Base-by-base conservation (phyloP, 1,284 basidiomycete species). In the Porogramme epimiltina region DNA sequence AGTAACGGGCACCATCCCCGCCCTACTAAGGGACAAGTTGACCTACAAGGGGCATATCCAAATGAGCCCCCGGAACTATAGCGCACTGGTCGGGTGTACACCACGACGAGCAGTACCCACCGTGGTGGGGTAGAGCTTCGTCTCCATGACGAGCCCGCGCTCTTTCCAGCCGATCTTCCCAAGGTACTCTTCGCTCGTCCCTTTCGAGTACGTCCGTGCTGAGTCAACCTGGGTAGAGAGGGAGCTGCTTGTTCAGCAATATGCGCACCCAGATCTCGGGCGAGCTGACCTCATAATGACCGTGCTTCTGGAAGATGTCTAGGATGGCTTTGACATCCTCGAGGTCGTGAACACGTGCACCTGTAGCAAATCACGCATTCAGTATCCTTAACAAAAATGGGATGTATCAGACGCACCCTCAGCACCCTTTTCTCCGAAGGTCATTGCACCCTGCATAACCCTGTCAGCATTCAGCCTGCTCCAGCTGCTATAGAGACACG, bases 241-340 rank as follows among this genome's bases (percentile, higher is more conserved):
- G 24, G 24, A 22, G n/a, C n/a, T n/a, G 28, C 28, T 8, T 31
- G 28, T 31, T 8, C 28, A 31, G 28, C 15, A 8, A 31, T n/a
- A n/a, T 33, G 26, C 13, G 18, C 15, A 20, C 24, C 36, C 4
- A 25, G 15, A 16, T 18, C 6, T 15, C 15, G 9, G 28, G 16
- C 28, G 26, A 26, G n/a, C 6, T 40, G 23, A 76, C 72, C 65
- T 80, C 78, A 33, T 56, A 70, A 58, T 85, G 83, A 0, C 84
- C 84, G 64, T 85, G 82, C 8, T 71, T 68, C 25, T 76, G 73
- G 65, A 85, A 84, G 23, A 78, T 73, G 58, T 84, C 78, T 25
- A 85, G 65, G 47, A 85, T 84, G 2, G 71, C 72, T 40, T 76
- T 73, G 23, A 81, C 73, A 16, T 77, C 75, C 51, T 77, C 69